Evolutionary conservation across 805 yeast species (phyloP).

Genomic region (Teunomyces funiuensis): DNA sequence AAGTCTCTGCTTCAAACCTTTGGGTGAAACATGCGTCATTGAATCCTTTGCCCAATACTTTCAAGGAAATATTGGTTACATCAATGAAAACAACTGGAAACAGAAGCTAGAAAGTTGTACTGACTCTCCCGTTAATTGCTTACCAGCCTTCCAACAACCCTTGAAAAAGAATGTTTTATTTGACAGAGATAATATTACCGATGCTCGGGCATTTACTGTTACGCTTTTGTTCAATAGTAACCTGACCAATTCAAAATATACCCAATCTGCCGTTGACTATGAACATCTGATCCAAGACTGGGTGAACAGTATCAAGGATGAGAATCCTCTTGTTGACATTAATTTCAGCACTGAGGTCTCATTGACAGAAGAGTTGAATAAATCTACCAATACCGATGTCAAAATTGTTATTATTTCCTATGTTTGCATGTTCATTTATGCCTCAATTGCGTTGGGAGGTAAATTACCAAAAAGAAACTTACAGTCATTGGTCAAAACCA

Average conservation of each 20-base stretch:
- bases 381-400: constrained; percentile 77
- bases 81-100: constrained; percentile 59
- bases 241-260: constrained; percentile 40
- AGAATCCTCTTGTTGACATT: constrained; percentile 58
- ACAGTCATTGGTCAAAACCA: constrained; percentile 46
- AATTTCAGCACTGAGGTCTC: constrained; percentile 84
- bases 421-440: constrained; percentile 82
- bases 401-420: constrained; percentile 73
- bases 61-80: constrained; percentile 53
- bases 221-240: constrained; percentile 67
- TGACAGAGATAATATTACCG: constrained; percentile 48
- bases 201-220: constrained; percentile 71
- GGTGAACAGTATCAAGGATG: constrained; percentile 41
- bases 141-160: constrained; percentile 91
- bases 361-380: constrained; percentile 77
- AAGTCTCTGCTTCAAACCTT: constrained; percentile 82
- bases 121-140: constrained; percentile 79
- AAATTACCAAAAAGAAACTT: constrained; percentile 43
- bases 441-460: constrained; percentile 76
- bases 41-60: constrained; percentile 91
- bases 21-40: constrained; percentile 74
- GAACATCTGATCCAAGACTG: constrained; percentile 66
- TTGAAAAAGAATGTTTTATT: constrained; percentile 69
- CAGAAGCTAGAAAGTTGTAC: constrained; percentile 59
- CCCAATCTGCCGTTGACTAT: constrained; percentile 53